These are phyloP conservation scores for Skeletonema menzelii DNA, from an alignment of 108 stramenopile genomes.

Conservation along the genomic window DNA sequence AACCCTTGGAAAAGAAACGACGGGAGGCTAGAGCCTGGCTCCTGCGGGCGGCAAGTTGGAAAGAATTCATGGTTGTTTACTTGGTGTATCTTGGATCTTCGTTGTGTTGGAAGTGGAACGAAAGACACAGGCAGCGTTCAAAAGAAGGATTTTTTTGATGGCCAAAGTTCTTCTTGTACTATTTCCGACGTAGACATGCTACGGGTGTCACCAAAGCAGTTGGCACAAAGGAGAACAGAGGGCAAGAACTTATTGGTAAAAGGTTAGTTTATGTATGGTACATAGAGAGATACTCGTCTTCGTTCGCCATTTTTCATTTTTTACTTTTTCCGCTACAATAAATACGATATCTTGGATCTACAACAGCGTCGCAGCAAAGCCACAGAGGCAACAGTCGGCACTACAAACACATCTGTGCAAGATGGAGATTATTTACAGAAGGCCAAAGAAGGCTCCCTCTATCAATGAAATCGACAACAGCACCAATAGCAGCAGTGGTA, in stretches of 20 bases:
- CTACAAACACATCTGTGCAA: too few species aligned
- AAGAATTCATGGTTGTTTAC: slow-evolving; percentile 26
- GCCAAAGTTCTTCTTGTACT: background rate
- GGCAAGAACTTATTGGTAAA: background rate
- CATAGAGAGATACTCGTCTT: too few species aligned
- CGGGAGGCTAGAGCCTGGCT: slow-evolving; percentile 14
- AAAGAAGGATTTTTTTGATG: background rate
- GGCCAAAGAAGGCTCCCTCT: background rate
- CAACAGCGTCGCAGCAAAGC: too few species aligned
- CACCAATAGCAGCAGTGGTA: background rate
- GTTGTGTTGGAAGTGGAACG: background rate
- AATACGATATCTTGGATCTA: too few species aligned
- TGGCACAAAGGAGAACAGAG: background rate
- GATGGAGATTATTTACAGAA: background rate
- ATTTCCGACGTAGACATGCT: background rate
- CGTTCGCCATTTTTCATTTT: too few species aligned
- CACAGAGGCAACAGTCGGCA: too few species aligned
- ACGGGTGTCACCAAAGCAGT: background rate
- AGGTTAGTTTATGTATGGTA: too few species aligned
- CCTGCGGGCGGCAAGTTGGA: slow-evolving; percentile 20
- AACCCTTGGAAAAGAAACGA: slow-evolving; percentile 31
- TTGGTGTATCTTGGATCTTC: background rate
- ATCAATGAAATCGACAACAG: background rate
- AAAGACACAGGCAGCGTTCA: too few species aligned
- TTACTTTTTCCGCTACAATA: too few species aligned